Evolutionary conservation across 257 asterid species (phyloP).

Genomic region (Leonotis leonurus): DNA sequence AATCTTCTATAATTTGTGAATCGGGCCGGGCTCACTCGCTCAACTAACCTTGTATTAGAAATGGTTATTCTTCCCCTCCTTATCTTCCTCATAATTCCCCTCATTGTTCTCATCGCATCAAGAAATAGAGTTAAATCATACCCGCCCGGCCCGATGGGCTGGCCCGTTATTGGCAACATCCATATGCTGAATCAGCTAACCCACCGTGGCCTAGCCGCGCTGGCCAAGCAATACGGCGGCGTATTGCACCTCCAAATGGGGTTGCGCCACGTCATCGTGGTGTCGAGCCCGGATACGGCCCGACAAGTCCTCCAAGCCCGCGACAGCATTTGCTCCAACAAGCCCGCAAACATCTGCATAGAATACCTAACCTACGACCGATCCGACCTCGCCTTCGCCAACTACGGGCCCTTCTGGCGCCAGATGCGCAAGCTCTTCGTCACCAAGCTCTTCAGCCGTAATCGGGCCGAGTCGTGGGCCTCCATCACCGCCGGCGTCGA

Average conservation of each 20-base stretch:
- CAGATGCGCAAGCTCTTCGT: slow-evolving; percentile 85
- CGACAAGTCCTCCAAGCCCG: slow-evolving; percentile 71
- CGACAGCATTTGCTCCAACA: slow-evolving; percentile 69
- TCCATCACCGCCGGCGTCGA: slow-evolving; percentile 76
- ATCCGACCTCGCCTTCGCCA: slow-evolving; percentile 86
- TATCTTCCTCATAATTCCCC: slow-evolving; percentile 25
- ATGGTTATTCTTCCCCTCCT: no score
- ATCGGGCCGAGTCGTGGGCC: slow-evolving; percentile 84
- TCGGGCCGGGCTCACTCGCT: no score
- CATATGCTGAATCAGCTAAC: slow-evolving; percentile 49
- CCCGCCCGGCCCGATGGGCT: slow-evolving; percentile 91
- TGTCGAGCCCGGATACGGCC: slow-evolving; percentile 67
- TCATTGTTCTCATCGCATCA: slow-evolving; percentile 14
- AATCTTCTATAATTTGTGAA: no score
- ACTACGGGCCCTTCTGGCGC: slow-evolving; percentile 92
- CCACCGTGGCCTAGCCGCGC: slow-evolving; percentile 68
- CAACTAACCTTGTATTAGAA: no score
- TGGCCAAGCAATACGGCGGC: slow-evolving; percentile 69
- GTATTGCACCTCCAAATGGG: slow-evolving; percentile 66
- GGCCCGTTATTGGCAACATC: slow-evolving; percentile 79
- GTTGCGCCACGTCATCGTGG: slow-evolving; percentile 39
- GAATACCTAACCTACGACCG: slow-evolving; percentile 63
- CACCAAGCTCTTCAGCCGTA: slow-evolving; percentile 74
- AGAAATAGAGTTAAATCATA: slow-evolving; percentile 35
- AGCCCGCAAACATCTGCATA: slow-evolving; percentile 69